Evolutionary conservation across 805 yeast species (phyloP).

Genomic region (Lachancea nothofagi): DNA sequence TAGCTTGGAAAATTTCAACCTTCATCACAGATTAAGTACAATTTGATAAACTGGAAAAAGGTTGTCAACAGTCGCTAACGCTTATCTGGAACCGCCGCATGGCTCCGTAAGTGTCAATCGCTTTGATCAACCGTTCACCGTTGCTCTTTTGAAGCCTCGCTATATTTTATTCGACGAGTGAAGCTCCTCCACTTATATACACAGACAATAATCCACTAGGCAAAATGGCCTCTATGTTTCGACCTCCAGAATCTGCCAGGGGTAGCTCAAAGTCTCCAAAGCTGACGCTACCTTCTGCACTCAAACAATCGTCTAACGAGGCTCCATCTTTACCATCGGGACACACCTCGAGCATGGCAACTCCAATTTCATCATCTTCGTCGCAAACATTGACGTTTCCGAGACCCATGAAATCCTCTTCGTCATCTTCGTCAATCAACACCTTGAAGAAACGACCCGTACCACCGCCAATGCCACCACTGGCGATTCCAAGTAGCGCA

Average conservation of each 20-base stretch:
- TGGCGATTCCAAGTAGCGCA: conserved; percentile 8
- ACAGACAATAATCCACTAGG: not conserved
- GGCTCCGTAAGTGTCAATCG: no score
- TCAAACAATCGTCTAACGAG: conserved; percentile 18
- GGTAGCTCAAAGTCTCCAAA: conserved; percentile 39
- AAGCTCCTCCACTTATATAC: no score
- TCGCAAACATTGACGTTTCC: conserved; percentile 18
- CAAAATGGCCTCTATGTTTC: conserved; percentile 31
- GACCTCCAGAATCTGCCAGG: conserved; percentile 40
- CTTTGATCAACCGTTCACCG: no score
- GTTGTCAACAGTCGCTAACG: no score
- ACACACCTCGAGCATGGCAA: conserved; percentile 3
- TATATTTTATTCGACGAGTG: no score
- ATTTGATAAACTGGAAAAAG: no score
- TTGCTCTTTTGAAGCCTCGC: no score
- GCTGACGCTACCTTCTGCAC: conserved; percentile 38
- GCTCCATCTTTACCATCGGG: conserved; percentile 1
- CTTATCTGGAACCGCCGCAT: no score
- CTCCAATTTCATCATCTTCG: conserved; percentile 30
- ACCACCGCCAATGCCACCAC: conserved; percentile 24
- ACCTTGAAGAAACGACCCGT: conserved; percentile 26
- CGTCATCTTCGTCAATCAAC: conserved; percentile 8
- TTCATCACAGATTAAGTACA: no score
- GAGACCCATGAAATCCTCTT: conserved; percentile 19
- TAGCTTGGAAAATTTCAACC: no score